Conservation (phyloP, 164 flowering plant species). For the Magnolia officinalis region DNA sequence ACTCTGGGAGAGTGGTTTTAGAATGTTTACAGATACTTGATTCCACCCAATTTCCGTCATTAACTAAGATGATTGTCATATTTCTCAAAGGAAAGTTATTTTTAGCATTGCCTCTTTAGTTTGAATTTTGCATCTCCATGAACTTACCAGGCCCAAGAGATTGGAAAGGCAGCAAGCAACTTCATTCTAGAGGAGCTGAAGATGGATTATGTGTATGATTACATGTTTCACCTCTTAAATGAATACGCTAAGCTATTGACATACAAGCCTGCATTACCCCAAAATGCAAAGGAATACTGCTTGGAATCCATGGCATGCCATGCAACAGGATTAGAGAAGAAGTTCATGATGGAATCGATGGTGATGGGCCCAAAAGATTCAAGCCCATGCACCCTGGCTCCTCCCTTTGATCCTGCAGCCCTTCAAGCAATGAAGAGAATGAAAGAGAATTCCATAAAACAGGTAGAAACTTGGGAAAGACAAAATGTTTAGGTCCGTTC, state of each 20-base stretch:
- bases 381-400: constrained; percentile 42
- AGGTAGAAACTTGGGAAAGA: constrained; percentile 41
- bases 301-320: constrained; percentile 48
- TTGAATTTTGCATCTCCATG: no score
- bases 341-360: constrained; percentile 43
- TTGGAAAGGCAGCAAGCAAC: constrained; percentile 42
- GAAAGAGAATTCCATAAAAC: constrained; percentile 23
- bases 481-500: neutral
- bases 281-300: constrained; percentile 31
- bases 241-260: constrained; percentile 49
- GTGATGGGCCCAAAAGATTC: constrained; percentile 36
- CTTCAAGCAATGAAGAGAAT: constrained; percentile 18
- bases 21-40: no score
- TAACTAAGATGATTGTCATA: no score
- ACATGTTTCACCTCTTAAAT: constrained; percentile 54
- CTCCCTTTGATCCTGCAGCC: constrained; percentile 26
- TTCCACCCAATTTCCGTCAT: no score
- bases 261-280: constrained; percentile 40
- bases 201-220: constrained; percentile 54
- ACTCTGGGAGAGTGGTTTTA: no score
- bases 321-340: constrained; percentile 20
- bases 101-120: neutral
- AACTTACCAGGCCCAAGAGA: constrained; percentile 36
- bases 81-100: no score
- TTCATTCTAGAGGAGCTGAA: constrained; percentile 41